These are phyloP conservation scores for Blastobotrys parvus DNA, from an alignment of 805 yeast species.

Conservation along the genomic window DNA sequence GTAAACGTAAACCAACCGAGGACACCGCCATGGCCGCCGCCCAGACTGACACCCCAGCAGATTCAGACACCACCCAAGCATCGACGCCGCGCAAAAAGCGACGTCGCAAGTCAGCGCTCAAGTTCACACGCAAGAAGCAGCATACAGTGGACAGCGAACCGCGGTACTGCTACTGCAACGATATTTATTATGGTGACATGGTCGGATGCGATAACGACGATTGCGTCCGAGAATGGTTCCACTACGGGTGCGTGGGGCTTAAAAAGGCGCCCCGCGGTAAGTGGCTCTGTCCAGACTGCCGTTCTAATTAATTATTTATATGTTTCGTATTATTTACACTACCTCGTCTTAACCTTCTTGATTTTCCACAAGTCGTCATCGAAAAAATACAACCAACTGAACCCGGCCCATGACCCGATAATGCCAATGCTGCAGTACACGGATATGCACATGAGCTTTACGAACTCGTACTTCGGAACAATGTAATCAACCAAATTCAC, in stretches of 20 bases:
- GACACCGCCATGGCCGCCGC: no score
- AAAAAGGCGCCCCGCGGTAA: constrained; percentile 71
- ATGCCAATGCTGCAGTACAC: constrained; percentile 84
- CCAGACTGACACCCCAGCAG: not conserved
- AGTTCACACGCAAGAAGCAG: no score
- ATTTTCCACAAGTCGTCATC: constrained; percentile 42
- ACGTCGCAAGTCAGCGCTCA: no score
- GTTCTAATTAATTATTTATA: not conserved
- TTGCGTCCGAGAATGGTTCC: constrained; percentile 89
- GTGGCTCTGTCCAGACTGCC: constrained; percentile 65
- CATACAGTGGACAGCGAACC: no score
- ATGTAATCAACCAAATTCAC: constrained; percentile 48
- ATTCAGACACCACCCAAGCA: no score
- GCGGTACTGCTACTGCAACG: constrained; percentile 41
- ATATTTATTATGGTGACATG: constrained; percentile 63
- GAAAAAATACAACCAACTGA: constrained; percentile 80
- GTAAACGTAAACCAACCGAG: no score
- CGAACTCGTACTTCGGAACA: constrained; percentile 57
- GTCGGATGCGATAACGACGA: constrained; percentile 78
- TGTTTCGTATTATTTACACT: not conserved
- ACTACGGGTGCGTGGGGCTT: constrained; percentile 78
- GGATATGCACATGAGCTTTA: constrained; percentile 73
- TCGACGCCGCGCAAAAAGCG: no score
- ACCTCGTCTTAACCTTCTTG: no score
- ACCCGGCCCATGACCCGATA: constrained; percentile 77